phyloP scores from a whole-genome alignment of 805 yeast genomes.

The Yarrowia sp. region DNA sequence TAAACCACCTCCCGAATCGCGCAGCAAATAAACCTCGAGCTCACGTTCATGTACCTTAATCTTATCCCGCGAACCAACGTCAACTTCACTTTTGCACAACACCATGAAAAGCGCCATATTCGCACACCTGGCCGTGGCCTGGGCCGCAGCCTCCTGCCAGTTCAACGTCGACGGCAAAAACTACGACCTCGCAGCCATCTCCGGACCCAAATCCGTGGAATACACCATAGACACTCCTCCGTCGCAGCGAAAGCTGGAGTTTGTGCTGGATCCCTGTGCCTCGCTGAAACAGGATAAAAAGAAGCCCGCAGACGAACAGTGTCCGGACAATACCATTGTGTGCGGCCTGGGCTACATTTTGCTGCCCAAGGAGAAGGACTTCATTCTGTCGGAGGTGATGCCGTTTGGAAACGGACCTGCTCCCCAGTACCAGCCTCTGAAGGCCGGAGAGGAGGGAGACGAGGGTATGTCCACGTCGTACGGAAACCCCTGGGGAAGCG shows the following conservation, averaged over 20 bases:
- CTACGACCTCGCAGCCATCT: constrained; percentile 46
- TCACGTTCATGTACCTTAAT: background rate
- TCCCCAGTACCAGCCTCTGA: background rate
- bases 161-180: constrained; percentile 32
- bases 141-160: constrained; percentile 28
- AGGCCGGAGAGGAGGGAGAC: background rate
- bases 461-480: constrained; percentile 5
- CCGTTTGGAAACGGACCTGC: constrained; percentile 13
- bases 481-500: constrained; percentile 6
- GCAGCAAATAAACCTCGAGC: background rate
- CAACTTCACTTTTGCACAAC: background rate
- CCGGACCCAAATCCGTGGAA: constrained; percentile 48
- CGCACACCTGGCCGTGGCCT: background rate
- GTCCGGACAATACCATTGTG: constrained; percentile 68
- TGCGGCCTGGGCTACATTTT: constrained; percentile 68
- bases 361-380: constrained; percentile 46
- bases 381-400: constrained; percentile 58
- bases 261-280: constrained; percentile 74
- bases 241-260: constrained; percentile 53
- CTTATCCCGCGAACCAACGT: background rate
- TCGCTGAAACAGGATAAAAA: constrained; percentile 41
- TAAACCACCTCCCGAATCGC: background rate
- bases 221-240: constrained; percentile 70
- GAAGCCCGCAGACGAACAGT: constrained; percentile 43
- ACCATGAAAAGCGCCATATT: background rate